phyloP scores from a whole-genome alignment of 1,284 basidiomycete genomes.

The Xerocomus nothofagi region DNA sequence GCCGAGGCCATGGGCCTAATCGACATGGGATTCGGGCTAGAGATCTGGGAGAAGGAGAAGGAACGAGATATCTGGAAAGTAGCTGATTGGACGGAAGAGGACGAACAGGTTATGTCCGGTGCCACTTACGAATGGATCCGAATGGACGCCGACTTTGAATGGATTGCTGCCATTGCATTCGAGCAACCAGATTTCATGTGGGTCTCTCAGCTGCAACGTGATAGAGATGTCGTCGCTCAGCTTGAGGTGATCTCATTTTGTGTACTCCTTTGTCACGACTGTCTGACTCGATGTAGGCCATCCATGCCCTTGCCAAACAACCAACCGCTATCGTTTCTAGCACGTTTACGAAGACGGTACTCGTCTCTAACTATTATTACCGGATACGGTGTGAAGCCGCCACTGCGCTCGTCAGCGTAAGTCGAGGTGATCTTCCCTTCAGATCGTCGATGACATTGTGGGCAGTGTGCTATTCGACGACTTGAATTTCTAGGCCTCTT shows the following conservation, averaged over 20 bases:
- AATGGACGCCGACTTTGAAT: constrained; percentile 99
- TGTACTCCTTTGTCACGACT: neutral
- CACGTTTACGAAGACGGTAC: constrained; percentile 87
- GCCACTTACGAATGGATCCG: constrained; percentile 99
- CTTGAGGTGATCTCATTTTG: constrained; percentile 68
- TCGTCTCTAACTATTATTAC: constrained; percentile 96
- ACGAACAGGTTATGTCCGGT: constrained; percentile 89
- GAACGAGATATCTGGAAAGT: constrained; percentile 95
- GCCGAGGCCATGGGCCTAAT: constrained; percentile 93
- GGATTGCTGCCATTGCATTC: constrained; percentile 91
- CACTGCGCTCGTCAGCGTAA: constrained; percentile 78
- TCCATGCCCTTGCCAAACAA: constrained; percentile 78
- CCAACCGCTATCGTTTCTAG: constrained; percentile 91
- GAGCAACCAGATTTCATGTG: constrained; percentile 99
- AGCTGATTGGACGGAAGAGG: constrained; percentile 97
- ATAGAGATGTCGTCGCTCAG: constrained; percentile 98
- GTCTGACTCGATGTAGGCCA: constrained; percentile 55
- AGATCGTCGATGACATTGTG: constrained; percentile 12
- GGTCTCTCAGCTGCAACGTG: constrained; percentile 95
- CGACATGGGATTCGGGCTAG: constrained; percentile 94
- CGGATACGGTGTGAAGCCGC: constrained; percentile 97
- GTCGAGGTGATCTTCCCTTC: constrained; percentile 34
- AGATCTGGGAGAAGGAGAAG: constrained; percentile 94
- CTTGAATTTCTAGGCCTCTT: constrained; percentile 91
- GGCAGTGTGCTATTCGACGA: constrained; percentile 76